Percentiles rank a stretch among this genome's conserved stretches.
Evolutionary conservation across 257 asterid genomes (phyloP).

Genomic region (Salvia splendens): DNA sequence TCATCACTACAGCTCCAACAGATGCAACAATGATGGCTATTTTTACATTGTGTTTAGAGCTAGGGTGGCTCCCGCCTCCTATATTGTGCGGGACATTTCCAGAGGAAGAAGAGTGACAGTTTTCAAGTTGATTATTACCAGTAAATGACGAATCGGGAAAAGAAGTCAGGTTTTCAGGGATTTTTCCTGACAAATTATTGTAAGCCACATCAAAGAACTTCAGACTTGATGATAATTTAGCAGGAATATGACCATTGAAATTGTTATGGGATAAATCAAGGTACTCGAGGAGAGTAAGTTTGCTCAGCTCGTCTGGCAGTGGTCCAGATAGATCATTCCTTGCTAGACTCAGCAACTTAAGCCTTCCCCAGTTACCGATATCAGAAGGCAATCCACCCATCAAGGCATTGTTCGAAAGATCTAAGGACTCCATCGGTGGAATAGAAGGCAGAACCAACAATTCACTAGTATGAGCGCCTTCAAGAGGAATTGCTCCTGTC

Average conservation of each 20-base stretch:
- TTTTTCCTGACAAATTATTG: slow-evolving; percentile 62
- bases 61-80: slow-evolving; percentile 18
- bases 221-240: slow-evolving; percentile 58
- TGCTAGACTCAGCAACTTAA: slow-evolving; percentile 66
- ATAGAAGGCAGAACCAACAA: slow-evolving; percentile 61
- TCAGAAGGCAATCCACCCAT: slow-evolving; percentile 62
- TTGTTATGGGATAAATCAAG: slow-evolving; percentile 72
- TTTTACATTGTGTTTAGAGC: slow-evolving; percentile 50
- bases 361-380: slow-evolving; percentile 72
- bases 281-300: slow-evolving; percentile 61
- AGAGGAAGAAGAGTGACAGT: slow-evolving; percentile 30
- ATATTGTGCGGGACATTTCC: slow-evolving; percentile 34
- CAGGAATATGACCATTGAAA: slow-evolving; percentile 69
- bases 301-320: slow-evolving; percentile 66
- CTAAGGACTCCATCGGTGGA: slow-evolving; percentile 70
- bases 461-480: slow-evolving; percentile 55
- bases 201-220: slow-evolving; percentile 57
- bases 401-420: slow-evolving; percentile 73
- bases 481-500: slow-evolving; percentile 70
- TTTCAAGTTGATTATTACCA: slow-evolving; percentile 49
- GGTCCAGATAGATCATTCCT: slow-evolving; percentile 64
- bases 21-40: slow-evolving; percentile 81
- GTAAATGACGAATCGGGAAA: slow-evolving; percentile 67
- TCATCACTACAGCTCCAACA: slow-evolving; percentile 72
- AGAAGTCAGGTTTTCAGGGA: slow-evolving; percentile 62